phyloP scores from a whole-genome alignment of 2,329 filamentous ascomycete species.

The Cladophialophora immunda region DNA sequence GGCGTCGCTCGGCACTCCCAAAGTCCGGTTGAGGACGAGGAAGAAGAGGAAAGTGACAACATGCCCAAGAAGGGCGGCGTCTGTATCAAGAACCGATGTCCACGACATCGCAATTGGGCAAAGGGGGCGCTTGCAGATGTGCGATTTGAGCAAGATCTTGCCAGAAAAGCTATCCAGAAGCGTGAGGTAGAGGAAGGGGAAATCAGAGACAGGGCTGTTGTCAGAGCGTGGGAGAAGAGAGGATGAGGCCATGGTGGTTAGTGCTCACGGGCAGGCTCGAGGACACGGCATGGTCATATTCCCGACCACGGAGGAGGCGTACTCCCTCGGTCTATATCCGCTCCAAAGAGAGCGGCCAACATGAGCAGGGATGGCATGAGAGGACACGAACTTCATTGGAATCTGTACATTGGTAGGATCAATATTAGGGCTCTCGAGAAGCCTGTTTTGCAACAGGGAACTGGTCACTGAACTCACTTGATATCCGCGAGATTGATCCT shows the following conservation, averaged over 20 bases:
- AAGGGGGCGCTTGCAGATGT: slow-evolving; percentile 51
- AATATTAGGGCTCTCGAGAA: not conserved
- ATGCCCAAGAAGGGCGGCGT: slow-evolving; percentile 50
- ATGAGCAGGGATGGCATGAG: not conserved
- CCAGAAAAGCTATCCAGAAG: slow-evolving; percentile 30
- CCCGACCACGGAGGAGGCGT: not conserved
- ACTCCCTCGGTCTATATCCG: not conserved
- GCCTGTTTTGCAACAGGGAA: not conserved
- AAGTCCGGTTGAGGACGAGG: slow-evolving; percentile 43
- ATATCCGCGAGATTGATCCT: not conserved
- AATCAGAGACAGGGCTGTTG: slow-evolving; percentile 34
- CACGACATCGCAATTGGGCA: slow-evolving; percentile 58
- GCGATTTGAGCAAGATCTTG: slow-evolving; percentile 40
- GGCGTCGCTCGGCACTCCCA: slow-evolving; percentile 41
- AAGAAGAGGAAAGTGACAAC: slow-evolving; percentile 47
- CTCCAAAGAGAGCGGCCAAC: not conserved
- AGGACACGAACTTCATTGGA: not conserved
- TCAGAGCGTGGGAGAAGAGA: slow-evolving; percentile 38
- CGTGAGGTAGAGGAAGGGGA: slow-evolving; percentile 33
- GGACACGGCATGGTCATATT: not conserved
- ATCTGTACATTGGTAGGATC: not conserved
- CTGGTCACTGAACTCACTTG: not conserved
- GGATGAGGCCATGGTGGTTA: slow-evolving; percentile 3
- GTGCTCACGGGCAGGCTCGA: not conserved
- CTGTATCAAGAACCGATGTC: slow-evolving; percentile 58